Evolutionary conservation across 2,329 filamentous ascomycete genomes (phyloP).

Genomic region (Penicillium digitatum): DNA sequence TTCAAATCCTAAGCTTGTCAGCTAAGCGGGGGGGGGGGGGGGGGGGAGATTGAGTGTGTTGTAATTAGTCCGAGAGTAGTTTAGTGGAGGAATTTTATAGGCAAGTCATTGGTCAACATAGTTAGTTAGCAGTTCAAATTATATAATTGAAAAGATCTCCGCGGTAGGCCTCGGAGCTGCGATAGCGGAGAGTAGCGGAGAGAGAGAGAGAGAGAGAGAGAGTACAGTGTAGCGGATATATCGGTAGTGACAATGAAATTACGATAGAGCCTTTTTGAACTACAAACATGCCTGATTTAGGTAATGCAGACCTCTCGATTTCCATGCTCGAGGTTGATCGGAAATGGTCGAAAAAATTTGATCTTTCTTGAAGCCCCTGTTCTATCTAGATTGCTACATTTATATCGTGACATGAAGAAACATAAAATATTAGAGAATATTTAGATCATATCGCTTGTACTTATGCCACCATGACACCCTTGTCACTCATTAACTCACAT

Average conservation of each 20-base stretch:
- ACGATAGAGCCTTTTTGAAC: too few species aligned
- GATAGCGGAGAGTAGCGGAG: background rate
- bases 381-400: background rate
- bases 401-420: background rate
- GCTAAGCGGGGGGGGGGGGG: too few species aligned
- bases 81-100: background rate
- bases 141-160: conserved; percentile 18
- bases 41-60: background rate
- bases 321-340: too few species aligned
- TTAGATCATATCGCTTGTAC: background rate
- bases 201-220: too few species aligned
- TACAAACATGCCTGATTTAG: too few species aligned
- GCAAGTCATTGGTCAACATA: background rate
- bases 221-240: too few species aligned
- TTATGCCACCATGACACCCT: conserved; percentile 24
- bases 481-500: conserved; percentile 65
- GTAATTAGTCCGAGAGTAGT: background rate
- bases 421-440: background rate
- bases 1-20: background rate
- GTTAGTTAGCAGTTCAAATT: conserved; percentile 1
- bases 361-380: background rate
- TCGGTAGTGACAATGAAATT: too few species aligned
- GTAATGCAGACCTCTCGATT: too few species aligned
- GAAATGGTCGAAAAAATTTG: too few species aligned
- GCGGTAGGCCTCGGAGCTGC: background rate